Evolutionary conservation across 768 basidiomycete species (phyloP).

Genomic region (Lenzites betulinus): DNA sequence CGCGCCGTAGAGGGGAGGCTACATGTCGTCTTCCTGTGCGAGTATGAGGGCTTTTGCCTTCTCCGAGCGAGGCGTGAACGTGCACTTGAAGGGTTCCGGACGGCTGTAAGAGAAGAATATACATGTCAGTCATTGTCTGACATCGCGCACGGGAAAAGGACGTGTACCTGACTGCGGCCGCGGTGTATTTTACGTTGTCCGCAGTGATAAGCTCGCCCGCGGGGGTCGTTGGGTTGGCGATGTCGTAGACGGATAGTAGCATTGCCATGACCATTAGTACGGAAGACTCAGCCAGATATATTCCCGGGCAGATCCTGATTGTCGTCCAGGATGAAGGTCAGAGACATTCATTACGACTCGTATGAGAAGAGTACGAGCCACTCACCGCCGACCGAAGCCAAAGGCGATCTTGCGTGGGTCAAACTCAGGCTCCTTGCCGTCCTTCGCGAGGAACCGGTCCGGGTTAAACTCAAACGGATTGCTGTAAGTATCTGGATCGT

Average conservation of each 20-base stretch:
- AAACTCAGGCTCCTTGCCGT: constrained; percentile 11
- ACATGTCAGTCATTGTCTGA: not conserved
- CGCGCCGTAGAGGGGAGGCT: too few relatives aligned
- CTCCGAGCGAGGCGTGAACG: constrained; percentile 44
- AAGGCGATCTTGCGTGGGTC: constrained; percentile 34
- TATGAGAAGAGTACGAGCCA: not conserved
- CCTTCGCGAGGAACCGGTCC: not conserved
- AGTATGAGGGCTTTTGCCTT: constrained; percentile 15
- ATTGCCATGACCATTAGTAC: constrained; percentile 37
- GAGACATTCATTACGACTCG: not conserved
- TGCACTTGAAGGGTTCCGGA: constrained; percentile 50
- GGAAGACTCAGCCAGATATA: constrained; percentile 23
- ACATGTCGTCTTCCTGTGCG: too few relatives aligned
- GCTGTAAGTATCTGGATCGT: constrained; percentile 19
- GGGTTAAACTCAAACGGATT: constrained; percentile 10
- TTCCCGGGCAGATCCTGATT: constrained; percentile 28
- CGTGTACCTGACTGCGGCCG: constrained; percentile 28
- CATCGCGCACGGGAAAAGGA: not conserved
- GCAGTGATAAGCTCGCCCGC: constrained; percentile 17
- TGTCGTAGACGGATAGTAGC: constrained; percentile 37
- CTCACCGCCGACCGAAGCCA: constrained; percentile 37
- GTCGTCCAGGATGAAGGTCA: not conserved
- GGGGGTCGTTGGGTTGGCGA: constrained; percentile 24
- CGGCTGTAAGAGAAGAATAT: constrained; percentile 38
- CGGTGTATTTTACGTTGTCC: constrained; percentile 16